Evolutionary conservation across 345 rosid species (phyloP).

Genomic region (Syzygium aqueum): DNA sequence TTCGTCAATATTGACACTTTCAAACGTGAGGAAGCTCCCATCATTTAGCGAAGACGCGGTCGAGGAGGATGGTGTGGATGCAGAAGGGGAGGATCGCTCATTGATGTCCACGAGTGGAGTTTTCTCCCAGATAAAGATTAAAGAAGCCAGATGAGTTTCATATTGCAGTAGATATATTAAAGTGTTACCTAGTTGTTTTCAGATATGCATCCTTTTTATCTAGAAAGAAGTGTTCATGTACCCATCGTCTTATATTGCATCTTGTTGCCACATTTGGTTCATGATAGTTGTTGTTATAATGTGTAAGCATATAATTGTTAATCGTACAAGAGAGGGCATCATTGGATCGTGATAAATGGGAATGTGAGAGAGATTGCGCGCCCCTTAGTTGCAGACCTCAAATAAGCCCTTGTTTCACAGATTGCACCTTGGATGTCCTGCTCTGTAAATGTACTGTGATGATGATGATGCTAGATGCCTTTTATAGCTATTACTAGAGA

Average conservation of each 20-base stretch:
- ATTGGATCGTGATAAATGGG: not conserved
- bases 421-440: not conserved
- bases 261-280: not conserved
- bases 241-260: not conserved
- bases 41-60: slow-evolving; percentile 5
- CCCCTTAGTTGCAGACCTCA: not conserved
- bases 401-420: not conserved
- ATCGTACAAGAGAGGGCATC: not conserved
- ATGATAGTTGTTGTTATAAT: not conserved
- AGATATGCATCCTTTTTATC: not conserved
- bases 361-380: not conserved
- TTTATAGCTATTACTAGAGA: not conserved
- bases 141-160: slow-evolving; percentile 17
- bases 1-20: slow-evolving; percentile 7
- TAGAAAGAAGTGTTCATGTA: not conserved
- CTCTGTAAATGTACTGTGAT: not conserved
- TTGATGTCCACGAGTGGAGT: not conserved
- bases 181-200: not conserved
- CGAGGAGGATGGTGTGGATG: slow-evolving; percentile 5
- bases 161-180: not conserved
- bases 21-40: slow-evolving; percentile 13
- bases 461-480: not conserved
- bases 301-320: not conserved
- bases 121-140: slow-evolving; percentile 1
- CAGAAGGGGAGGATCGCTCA: not conserved